Percentiles rank a stretch among this genome's conserved stretches.
Conservation (phyloP, 352 stramenopile genomes). For the Phytophthora aleatoria region DNA sequence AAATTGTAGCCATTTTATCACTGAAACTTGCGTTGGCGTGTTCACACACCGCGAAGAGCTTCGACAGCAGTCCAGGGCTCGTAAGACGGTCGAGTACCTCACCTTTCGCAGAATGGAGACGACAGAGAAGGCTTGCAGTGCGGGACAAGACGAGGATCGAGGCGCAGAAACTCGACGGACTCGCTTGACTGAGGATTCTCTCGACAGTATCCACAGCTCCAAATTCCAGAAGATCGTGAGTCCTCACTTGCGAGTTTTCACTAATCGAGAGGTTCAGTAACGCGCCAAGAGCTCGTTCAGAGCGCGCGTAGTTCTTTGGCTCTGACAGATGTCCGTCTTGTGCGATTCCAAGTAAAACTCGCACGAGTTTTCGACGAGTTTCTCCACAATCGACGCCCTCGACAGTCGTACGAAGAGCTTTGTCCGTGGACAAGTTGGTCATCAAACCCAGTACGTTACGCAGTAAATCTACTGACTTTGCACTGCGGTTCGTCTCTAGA, state of each 20-base stretch:
- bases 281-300: conserved; percentile 54
- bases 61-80: conserved; percentile 21
- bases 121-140: conserved; percentile 60
- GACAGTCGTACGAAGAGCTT: conserved; percentile 28
- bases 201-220: conserved; percentile 21
- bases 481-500: conserved; percentile 14
- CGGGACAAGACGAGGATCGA: conserved; percentile 48
- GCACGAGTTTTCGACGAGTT: conserved; percentile 30
- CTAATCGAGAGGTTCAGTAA: conserved; percentile 73
- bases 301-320: conserved; percentile 9
- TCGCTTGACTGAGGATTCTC: conserved; percentile 27
- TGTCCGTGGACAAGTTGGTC: conserved; percentile 62
- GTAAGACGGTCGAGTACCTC: conserved; percentile 14
- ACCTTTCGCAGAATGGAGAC: conserved; percentile 40
- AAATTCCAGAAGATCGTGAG: conserved; percentile 36
- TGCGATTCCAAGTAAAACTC: conserved; percentile 19
- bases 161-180: conserved; percentile 8
- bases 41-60: conserved; percentile 42
- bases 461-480: conserved; percentile 8
- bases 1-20: conserved; percentile 7
- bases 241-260: conserved; percentile 38
- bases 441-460: conserved; percentile 57
- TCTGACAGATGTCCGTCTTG: neutral
- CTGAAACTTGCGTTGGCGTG: conserved; percentile 28
- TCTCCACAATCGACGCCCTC: conserved; percentile 21